Percentiles rank a stretch among this genome's conserved stretches.
These are phyloP conservation scores for Ustilago cynodontis DNA, from an alignment of 1,284 basidiomycete genomes.

Conservation along the genomic window DNA sequence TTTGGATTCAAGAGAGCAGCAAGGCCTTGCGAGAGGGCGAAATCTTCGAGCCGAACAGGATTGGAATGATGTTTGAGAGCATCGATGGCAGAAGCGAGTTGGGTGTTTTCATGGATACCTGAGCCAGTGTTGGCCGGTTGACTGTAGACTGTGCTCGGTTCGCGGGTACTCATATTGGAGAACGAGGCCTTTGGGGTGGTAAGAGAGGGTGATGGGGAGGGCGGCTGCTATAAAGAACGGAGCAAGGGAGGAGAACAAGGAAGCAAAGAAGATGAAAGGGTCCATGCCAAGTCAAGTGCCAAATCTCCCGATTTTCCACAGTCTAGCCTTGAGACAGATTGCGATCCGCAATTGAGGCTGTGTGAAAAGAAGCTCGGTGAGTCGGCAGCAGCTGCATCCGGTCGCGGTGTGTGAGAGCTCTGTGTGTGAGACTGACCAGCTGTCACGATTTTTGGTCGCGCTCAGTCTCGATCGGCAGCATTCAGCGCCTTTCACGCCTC, in stretches of 20 bases:
- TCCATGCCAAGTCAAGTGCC: constrained; percentile 16
- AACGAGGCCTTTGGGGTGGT: background rate
- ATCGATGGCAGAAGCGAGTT: constrained; percentile 85
- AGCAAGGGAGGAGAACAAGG: background rate
- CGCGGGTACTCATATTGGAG: constrained; percentile 29
- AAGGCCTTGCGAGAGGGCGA: constrained; percentile 82
- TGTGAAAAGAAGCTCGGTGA: constrained; percentile 6
- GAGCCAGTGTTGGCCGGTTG: constrained; percentile 86
- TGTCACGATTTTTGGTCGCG: background rate
- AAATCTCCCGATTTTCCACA: constrained; percentile 25
- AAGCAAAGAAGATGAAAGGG: constrained; percentile 9
- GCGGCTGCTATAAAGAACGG: background rate
- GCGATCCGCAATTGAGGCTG: too few species aligned
- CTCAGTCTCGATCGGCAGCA: constrained; percentile 13
- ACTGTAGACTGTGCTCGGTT: constrained; percentile 75
- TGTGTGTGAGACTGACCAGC: constrained; percentile 1
- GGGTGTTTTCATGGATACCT: constrained; percentile 84
- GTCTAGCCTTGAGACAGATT: too few species aligned
- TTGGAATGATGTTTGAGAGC: constrained; percentile 80
- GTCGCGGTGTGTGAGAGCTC: background rate
- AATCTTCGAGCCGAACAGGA: constrained; percentile 85
- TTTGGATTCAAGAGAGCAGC: constrained; percentile 78
- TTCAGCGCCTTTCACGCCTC: constrained; percentile 17
- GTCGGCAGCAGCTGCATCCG: constrained; percentile 28
- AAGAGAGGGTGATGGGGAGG: background rate